Percentiles rank a stretch among this genome's conserved stretches.
Conservation (phyloP, 2,329 filamentous ascomycete genomes). For the Phialophora macrospora region DNA sequence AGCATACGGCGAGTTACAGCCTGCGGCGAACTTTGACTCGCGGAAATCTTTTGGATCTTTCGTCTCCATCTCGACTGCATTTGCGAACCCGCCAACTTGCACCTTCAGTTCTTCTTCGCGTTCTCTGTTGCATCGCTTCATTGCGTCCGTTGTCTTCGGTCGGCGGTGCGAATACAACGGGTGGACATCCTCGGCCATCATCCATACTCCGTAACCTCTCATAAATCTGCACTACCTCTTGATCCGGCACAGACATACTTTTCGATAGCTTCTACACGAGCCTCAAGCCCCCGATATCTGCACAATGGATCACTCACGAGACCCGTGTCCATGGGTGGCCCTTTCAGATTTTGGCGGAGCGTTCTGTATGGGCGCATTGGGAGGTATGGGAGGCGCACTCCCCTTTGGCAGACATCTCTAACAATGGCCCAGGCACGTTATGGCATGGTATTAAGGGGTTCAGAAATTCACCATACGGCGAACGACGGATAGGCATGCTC, state of each 20-base stretch:
- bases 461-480: constrained; percentile 86
- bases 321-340: constrained; percentile 96
- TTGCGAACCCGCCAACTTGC: constrained; percentile 4
- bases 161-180: not conserved
- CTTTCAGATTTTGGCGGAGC: constrained; percentile 97
- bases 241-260: not conserved
- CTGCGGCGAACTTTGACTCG: constrained; percentile 17
- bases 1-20: not conserved
- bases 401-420: constrained; percentile 12
- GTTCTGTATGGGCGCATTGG: constrained; percentile 80
- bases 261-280: not conserved
- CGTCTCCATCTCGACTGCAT: constrained; percentile 3
- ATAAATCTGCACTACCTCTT: not conserved
- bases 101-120: not conserved
- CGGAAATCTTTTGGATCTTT: constrained; percentile 15
- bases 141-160: not conserved
- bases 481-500: constrained; percentile 92
- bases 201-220: not conserved
- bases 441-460: constrained; percentile 98
- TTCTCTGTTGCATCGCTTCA: not conserved
- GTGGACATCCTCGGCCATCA: not conserved
- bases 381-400: constrained; percentile 19
- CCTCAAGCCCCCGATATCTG: not conserved
- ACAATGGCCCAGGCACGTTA: constrained; percentile 79
- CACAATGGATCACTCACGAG: constrained; percentile 89